These are phyloP conservation scores for Breynia disticha DNA, from an alignment of 441 rosid genomes.

Conservation along the genomic window DNA sequence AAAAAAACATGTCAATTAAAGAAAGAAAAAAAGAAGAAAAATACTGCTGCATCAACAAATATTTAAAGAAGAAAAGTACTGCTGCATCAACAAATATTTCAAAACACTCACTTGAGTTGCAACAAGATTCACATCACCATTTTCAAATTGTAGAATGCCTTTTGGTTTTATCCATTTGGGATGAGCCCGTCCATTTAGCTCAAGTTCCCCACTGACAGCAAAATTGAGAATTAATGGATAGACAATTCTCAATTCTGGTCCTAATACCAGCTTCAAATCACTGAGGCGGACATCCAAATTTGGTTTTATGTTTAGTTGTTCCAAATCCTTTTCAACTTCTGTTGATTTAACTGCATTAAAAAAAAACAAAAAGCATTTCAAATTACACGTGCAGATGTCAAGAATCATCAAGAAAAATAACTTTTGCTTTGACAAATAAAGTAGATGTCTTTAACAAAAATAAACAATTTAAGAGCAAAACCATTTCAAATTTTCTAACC, in stretches of 20 bases:
- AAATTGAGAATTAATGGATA: conserved; percentile 95
- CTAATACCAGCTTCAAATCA: conserved; percentile 88
- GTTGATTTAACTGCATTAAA: conserved; percentile 51
- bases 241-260: conserved; percentile 87
- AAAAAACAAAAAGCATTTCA: conserved; percentile 3
- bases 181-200: conserved; percentile 87
- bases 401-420: too few species aligned
- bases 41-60: not conserved
- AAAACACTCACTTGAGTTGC: conserved; percentile 74
- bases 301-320: conserved; percentile 64
- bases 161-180: conserved; percentile 84
- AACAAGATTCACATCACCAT: conserved; percentile 97
- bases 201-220: conserved; percentile 91
- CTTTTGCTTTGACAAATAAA: too few species aligned
- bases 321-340: conserved; percentile 65
- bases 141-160: conserved; percentile 84
- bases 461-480: too few species aligned
- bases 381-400: not conserved
- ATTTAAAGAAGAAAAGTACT: conserved; percentile 4
- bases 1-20: conserved; percentile 8
- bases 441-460: too few species aligned
- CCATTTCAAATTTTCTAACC: too few species aligned
- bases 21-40: conserved; percentile 15
- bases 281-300: conserved; percentile 76
- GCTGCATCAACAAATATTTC: conserved; percentile 3